phyloP scores from a whole-genome alignment of 73 alveolate genomes.

The Paramecium octaurelia region DNA sequence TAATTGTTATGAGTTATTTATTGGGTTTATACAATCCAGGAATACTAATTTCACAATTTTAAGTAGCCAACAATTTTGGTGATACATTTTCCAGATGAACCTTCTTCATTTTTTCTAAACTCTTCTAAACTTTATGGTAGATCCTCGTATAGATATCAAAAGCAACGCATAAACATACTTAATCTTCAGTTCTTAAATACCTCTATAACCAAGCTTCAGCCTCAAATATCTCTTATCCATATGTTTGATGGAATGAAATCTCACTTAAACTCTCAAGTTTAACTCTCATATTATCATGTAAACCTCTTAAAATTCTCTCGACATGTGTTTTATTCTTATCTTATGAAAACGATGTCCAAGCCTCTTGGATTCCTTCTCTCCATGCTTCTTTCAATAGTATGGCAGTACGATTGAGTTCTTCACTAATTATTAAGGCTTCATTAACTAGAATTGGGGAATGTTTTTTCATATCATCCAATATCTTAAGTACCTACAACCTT shows the following conservation, averaged over 20 bases:
- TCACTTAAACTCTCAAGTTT: slow-evolving; percentile 94
- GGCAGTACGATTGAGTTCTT: slow-evolving; percentile 94
- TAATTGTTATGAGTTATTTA: slow-evolving; percentile 74
- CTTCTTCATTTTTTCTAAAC: slow-evolving; percentile 74
- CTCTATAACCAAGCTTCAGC: slow-evolving; percentile 88
- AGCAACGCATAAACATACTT: slow-evolving; percentile 80
- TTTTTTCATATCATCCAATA: slow-evolving; percentile 79
- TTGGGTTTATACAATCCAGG: slow-evolving; percentile 91
- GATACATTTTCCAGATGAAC: slow-evolving; percentile 71
- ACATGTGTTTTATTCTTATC: slow-evolving; percentile 80
- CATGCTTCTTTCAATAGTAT: slow-evolving; percentile 91
- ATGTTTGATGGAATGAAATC: slow-evolving; percentile 90
- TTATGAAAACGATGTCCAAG: slow-evolving; percentile 84
- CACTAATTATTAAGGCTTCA: slow-evolving; percentile 83
- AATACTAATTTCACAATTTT: slow-evolving; percentile 78
- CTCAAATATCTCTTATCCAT: slow-evolving; percentile 83
- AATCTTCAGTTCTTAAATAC: slow-evolving; percentile 66
- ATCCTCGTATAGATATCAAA: slow-evolving; percentile 87
- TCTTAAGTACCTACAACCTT: slow-evolving; percentile 85
- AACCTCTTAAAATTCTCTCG: slow-evolving; percentile 77
- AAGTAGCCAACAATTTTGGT: slow-evolving; percentile 73
- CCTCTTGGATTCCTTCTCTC: slow-evolving; percentile 96
- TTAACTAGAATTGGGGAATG: slow-evolving; percentile 82
- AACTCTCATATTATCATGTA: slow-evolving; percentile 82
- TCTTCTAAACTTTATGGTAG: slow-evolving; percentile 73